Evolutionary conservation across 495 filamentous ascomycete species (phyloP).

Genomic region (Jackrogersella minutella): DNA sequence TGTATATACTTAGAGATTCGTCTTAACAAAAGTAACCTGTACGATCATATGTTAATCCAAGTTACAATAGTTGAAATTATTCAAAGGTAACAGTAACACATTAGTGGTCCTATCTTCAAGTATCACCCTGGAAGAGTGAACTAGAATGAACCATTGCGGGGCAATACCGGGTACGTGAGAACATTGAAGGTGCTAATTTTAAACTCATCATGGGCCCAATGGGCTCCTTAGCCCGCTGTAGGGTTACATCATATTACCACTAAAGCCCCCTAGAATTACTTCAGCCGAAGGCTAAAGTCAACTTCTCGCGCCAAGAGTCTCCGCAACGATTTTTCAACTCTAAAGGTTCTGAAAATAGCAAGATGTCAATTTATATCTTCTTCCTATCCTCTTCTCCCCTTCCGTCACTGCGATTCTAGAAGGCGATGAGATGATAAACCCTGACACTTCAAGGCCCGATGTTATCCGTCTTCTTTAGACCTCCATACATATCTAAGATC

Average conservation of each 20-base stretch:
- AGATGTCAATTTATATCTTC: constrained; percentile 18
- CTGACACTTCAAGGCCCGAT: constrained; percentile 17
- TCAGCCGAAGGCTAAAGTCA: constrained; percentile 41
- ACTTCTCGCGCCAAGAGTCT: constrained; percentile 24
- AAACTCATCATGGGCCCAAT: constrained; percentile 4
- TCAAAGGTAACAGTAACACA: background rate
- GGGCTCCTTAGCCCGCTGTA: constrained; percentile 14
- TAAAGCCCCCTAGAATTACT: constrained; percentile 15
- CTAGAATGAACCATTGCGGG: background rate
- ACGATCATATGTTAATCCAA: background rate
- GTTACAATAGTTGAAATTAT: background rate
- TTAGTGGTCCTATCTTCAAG: background rate
- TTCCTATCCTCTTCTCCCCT: constrained; percentile 11
- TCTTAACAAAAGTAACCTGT: background rate
- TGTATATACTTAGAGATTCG: background rate
- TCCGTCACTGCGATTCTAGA: constrained; percentile 21
- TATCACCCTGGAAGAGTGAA: background rate
- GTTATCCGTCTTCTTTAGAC: constrained; percentile 24
- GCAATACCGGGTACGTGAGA: background rate
- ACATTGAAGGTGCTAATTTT: constrained; percentile 38
- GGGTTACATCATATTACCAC: constrained; percentile 19
- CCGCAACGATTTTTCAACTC: constrained; percentile 10
- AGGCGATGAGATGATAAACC: constrained; percentile 6
- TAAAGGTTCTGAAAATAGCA: constrained; percentile 16
- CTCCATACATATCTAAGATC: constrained; percentile 8